These are phyloP conservation scores for Dicorynia guianensis DNA, from an alignment of 306 rosid species.

Conservation along the genomic window DNA sequence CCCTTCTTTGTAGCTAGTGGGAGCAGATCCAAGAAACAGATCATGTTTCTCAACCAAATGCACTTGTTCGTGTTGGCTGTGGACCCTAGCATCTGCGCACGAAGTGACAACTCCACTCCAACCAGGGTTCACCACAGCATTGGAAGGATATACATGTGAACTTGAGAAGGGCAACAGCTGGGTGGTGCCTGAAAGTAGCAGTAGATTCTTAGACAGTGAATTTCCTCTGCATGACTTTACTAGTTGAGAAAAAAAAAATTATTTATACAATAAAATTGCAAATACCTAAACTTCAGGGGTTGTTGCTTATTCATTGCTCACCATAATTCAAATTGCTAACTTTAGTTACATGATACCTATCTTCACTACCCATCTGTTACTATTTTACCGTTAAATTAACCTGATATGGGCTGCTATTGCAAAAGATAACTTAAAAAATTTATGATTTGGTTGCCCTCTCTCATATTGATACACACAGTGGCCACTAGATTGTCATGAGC, in stretches of 20 bases:
- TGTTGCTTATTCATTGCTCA: too few relatives aligned
- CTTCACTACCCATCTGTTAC: too few relatives aligned
- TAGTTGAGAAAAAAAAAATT: too few relatives aligned
- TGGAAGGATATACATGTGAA: conserved; percentile 66
- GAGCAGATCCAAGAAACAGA: conserved; percentile 61
- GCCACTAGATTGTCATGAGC: conserved; percentile 50
- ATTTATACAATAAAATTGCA: too few relatives aligned
- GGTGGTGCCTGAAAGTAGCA: conserved; percentile 62
- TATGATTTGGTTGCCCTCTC: conserved; percentile 13
- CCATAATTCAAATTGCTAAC: too few relatives aligned
- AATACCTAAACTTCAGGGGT: too few relatives aligned
- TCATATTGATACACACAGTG: conserved; percentile 22
- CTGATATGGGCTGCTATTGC: not conserved
- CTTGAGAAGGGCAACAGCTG: conserved; percentile 69
- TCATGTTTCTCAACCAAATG: conserved; percentile 57
- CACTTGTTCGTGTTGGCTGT: conserved; percentile 52
- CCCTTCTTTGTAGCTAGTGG: conserved; percentile 53
- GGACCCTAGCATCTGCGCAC: conserved; percentile 56
- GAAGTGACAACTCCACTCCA: conserved; percentile 62
- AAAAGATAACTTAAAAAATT: not conserved
- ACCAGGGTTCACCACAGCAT: conserved; percentile 54
- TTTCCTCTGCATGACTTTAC: not conserved
- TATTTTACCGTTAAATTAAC: not conserved
- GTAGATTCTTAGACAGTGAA: not conserved
- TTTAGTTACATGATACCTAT: too few relatives aligned